These are phyloP conservation scores for Aspergillus sp. DNA, from an alignment of 2,329 filamentous ascomycete species.

Conservation along the genomic window DNA sequence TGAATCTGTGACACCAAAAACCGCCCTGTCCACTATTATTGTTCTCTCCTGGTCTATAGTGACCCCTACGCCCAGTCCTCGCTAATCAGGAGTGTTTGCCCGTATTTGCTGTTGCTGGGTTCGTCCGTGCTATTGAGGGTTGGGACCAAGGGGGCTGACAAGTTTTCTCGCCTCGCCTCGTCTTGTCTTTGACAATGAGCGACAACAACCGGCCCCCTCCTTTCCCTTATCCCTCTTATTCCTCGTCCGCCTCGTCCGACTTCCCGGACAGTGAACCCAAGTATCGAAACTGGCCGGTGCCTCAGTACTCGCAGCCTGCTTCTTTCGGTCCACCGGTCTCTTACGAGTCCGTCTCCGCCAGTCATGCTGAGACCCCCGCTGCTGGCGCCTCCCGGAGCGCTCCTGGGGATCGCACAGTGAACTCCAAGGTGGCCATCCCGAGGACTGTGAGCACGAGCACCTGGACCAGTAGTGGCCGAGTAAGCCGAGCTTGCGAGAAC, in stretches of 20 bases:
- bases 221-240: conserved; percentile 18
- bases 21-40: conserved; percentile 8
- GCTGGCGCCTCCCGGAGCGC: conserved; percentile 9
- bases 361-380: conserved; percentile 17
- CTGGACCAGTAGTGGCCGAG: conserved; percentile 33
- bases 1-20: conserved; percentile 2
- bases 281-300: conserved; percentile 20
- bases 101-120: conserved; percentile 3
- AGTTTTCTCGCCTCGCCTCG: conserved; percentile 11
- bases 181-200: conserved; percentile 22
- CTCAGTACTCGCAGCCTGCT: conserved; percentile 21
- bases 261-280: conserved; percentile 18
- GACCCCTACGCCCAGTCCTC: not conserved
- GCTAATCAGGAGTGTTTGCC: not conserved
- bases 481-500: conserved; percentile 47
- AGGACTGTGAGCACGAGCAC: conserved; percentile 26
- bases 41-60: conserved; percentile 14
- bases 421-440: conserved; percentile 36
- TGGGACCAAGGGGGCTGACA: conserved; percentile 15
- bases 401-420: conserved; percentile 21
- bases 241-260: conserved; percentile 21
- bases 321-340: conserved; percentile 18
- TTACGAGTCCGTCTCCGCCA: conserved; percentile 18
- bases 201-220: conserved; percentile 23
- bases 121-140: conserved; percentile 6